These are phyloP conservation scores for Fusarium sp. DNA, from an alignment of 2,329 filamentous ascomycete genomes.

Conservation along the genomic window DNA sequence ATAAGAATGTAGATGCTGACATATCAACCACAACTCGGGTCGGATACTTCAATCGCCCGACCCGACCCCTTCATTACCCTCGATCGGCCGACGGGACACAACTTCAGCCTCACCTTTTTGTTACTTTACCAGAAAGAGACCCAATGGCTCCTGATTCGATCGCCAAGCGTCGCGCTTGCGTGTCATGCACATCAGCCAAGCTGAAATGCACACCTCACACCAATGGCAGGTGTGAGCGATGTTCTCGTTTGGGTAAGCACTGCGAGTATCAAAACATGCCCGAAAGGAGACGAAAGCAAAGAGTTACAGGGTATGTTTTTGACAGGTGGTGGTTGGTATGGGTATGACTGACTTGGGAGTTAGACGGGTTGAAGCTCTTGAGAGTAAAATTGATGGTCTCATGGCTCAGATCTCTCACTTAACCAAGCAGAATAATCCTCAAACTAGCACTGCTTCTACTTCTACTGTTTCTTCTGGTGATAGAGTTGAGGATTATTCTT, in stretches of 20 bases:
- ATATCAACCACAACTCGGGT: not conserved
- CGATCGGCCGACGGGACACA: slow-evolving; percentile 2
- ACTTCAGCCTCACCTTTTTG: not conserved
- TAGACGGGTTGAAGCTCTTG: slow-evolving; percentile 3
- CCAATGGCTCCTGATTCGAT: not conserved
- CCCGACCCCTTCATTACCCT: not conserved
- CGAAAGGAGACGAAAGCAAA: slow-evolving; percentile 3
- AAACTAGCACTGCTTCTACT: not conserved
- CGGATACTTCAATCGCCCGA: not conserved
- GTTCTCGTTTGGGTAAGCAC: not conserved
- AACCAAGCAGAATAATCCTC: not conserved
- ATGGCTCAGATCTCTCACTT: not conserved
- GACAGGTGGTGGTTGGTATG: not conserved
- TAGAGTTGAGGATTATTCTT: not conserved
- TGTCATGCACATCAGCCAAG: slow-evolving; percentile 1
- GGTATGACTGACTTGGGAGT: not conserved
- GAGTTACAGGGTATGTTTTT: not conserved
- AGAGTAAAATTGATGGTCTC: not conserved
- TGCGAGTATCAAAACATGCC: slow-evolving; percentile 4
- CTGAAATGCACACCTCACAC: slow-evolving; percentile 1
- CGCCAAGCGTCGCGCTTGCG: slow-evolving; percentile 7
- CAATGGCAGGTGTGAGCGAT: not conserved
- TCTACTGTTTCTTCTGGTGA: not conserved
- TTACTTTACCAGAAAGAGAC: not conserved
- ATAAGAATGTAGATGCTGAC: not conserved